Percentiles rank a stretch among this genome's conserved stretches.
Evolutionary conservation across 116 monocot species (phyloP).

Genomic region (Papilionanthe hybrid): DNA sequence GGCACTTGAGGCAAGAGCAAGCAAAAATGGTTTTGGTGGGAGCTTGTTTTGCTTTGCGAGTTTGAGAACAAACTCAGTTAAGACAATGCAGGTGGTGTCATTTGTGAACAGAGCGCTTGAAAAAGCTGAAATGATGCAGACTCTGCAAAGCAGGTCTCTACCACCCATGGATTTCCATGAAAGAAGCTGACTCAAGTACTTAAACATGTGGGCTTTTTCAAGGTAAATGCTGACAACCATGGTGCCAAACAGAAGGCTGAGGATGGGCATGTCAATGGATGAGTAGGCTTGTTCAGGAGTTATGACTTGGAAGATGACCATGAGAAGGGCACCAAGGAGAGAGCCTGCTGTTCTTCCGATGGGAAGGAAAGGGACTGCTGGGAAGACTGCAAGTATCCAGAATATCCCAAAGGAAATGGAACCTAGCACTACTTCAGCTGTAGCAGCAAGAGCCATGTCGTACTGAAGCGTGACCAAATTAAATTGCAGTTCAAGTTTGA

Average conservation of each 20-base stretch:
- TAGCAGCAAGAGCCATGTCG: background rate
- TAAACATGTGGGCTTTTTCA: constrained; percentile 1
- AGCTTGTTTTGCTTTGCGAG: constrained; percentile 9
- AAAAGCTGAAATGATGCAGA: constrained; percentile 5
- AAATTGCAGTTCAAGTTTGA: background rate
- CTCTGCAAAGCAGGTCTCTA: background rate
- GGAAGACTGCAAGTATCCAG: background rate
- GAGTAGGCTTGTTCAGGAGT: constrained; percentile 1
- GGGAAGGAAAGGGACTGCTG: constrained; percentile 4
- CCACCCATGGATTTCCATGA: constrained; percentile 2
- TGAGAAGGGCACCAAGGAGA: background rate
- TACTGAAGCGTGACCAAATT: background rate
- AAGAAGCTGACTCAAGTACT: constrained; percentile 5
- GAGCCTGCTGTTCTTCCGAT: constrained; percentile 5
- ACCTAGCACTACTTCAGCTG: background rate
- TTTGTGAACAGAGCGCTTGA: constrained; percentile 6
- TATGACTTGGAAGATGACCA: background rate
- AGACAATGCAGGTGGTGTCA: constrained; percentile 3
- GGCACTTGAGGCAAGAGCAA: constrained; percentile 5
- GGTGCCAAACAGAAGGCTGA: background rate
- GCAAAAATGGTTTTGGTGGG: constrained; percentile 1
- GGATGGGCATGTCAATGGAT: constrained; percentile 3
- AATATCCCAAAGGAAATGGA: constrained; percentile 4
- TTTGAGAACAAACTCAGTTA: background rate
- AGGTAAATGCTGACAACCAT: constrained; percentile 7